These are phyloP conservation scores for Glomus cerebriforme DNA, from an alignment of 192 early-diverging fungal genomes.

Conservation along the genomic window DNA sequence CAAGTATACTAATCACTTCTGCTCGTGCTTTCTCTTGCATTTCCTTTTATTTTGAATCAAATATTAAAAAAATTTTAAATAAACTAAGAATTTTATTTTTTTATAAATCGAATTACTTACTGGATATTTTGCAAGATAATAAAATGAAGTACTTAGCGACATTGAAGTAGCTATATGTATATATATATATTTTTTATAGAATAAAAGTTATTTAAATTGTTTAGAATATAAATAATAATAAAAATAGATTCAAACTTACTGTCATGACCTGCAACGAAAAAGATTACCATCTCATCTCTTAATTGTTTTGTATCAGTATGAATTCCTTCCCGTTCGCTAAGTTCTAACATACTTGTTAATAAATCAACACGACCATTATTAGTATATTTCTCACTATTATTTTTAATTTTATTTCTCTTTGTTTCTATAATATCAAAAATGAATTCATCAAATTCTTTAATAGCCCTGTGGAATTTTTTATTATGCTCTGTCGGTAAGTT, in stretches of 20 bases:
- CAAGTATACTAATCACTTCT: neutral
- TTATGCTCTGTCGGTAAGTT: neutral
- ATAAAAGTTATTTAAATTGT: neutral
- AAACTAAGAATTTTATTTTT: no score
- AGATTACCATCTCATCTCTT: neutral
- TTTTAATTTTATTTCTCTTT: neutral
- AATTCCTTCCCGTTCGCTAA: neutral
- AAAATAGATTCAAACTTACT: neutral
- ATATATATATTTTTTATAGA: neutral
- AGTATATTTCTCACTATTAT: neutral
- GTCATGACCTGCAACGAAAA: neutral
- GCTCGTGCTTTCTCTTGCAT: slow-evolving; percentile 2
- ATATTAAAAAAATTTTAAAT: neutral
- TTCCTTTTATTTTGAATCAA: neutral
- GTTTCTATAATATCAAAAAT: neutral
- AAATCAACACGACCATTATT: neutral
- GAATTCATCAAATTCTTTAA: slow-evolving; percentile 2
- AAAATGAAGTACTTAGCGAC: neutral
- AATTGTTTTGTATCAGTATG: neutral
- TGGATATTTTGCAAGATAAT: neutral
- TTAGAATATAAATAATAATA: neutral
- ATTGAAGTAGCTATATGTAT: neutral
- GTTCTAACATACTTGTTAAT: neutral
- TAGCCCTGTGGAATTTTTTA: neutral
- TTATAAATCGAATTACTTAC: neutral